These are phyloP conservation scores for Cryoendolithus antarcticus DNA, from an alignment of 2,329 filamentous ascomycete genomes.

Conservation along the genomic window DNA sequence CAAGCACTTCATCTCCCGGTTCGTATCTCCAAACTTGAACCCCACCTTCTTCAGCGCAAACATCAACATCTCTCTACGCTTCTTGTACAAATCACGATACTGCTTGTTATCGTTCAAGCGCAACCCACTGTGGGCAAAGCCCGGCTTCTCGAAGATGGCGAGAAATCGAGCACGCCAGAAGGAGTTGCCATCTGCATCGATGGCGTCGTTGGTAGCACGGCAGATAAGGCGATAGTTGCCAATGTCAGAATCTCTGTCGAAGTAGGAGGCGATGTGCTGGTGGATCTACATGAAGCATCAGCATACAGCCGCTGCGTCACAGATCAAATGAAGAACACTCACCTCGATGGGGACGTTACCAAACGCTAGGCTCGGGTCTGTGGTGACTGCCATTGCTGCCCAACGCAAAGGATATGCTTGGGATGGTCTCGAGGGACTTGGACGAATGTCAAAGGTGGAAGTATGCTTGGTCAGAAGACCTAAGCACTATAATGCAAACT, in stretches of 20 bases:
- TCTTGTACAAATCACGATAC: conserved; percentile 27
- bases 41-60: conserved; percentile 7
- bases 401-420: too few relatives aligned
- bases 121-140: conserved; percentile 7
- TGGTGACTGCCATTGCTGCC: too few relatives aligned
- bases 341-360: not conserved
- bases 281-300: conserved; percentile 22
- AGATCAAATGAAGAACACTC: conserved; percentile 2
- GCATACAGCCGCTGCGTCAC: conserved; percentile 1
- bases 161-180: conserved; percentile 38
- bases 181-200: conserved; percentile 28
- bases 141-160: conserved; percentile 27
- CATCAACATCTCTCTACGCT: conserved; percentile 13
- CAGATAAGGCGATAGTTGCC: conserved; percentile 29
- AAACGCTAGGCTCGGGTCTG: too few relatives aligned
- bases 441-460: too few relatives aligned
- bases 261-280: conserved; percentile 25
- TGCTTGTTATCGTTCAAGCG: conserved; percentile 12
- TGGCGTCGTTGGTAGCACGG: conserved; percentile 24
- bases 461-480: too few relatives aligned
- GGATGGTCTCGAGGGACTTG: too few relatives aligned
- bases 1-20: conserved; percentile 24
- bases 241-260: conserved; percentile 33
- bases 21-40: conserved; percentile 16
- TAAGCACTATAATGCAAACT: too few relatives aligned